Percentiles rank a stretch among this genome's conserved stretches.
Evolutionary conservation across 306 rosid genomes (phyloP).

Genomic region (Cucurbita moschata): DNA sequence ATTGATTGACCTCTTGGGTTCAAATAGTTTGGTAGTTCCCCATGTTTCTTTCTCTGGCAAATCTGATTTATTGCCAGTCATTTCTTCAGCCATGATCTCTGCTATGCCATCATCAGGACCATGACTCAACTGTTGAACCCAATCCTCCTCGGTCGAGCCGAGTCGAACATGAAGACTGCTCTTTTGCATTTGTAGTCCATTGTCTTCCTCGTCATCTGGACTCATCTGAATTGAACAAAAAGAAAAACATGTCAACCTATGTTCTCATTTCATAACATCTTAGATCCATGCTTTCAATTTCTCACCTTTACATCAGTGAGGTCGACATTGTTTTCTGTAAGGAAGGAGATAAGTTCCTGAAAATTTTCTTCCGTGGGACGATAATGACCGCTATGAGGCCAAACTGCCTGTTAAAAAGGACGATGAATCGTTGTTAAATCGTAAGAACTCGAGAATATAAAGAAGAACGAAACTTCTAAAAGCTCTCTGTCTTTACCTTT

Average conservation of each 20-base stretch:
- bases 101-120: conserved; percentile 19
- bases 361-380: conserved; percentile 25
- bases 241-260: neutral
- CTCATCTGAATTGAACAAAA: conserved; percentile 47
- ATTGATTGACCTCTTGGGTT: conserved; percentile 16
- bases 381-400: conserved; percentile 29
- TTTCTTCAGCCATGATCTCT: conserved; percentile 19
- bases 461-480: neutral
- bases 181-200: conserved; percentile 20
- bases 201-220: conserved; percentile 52
- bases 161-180: conserved; percentile 49
- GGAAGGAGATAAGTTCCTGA: conserved; percentile 24
- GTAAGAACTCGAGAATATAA: neutral
- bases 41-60: conserved; percentile 10
- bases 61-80: conserved; percentile 12
- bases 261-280: neutral
- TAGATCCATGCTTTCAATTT: neutral
- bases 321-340: conserved; percentile 15
- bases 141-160: conserved; percentile 70
- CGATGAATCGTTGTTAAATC: neutral
- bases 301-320: conserved; percentile 24
- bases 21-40: conserved; percentile 14
- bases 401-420: conserved; percentile 16
- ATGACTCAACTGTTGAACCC: conserved; percentile 20
- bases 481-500: conserved; percentile 13